Conservation (phyloP, 148 eudicot genomes). For the Camellia lanceoleosa region DNA sequence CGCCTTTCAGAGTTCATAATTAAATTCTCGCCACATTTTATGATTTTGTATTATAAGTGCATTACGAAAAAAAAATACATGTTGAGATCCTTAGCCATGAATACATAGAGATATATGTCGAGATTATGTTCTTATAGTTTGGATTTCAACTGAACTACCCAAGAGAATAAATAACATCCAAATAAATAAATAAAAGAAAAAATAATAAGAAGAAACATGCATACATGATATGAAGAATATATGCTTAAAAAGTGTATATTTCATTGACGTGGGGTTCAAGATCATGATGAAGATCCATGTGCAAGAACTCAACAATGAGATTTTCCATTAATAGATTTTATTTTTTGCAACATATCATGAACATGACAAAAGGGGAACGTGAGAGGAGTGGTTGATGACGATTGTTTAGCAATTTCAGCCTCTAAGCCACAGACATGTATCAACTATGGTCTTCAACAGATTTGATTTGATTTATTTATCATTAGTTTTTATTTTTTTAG, state of each 20-base stretch:
- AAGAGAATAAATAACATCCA: conserved; percentile 13
- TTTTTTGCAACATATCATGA: background rate
- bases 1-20: too few species aligned
- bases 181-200: background rate
- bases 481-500: background rate
- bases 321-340: conserved; percentile 17
- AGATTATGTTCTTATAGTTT: conserved; percentile 12
- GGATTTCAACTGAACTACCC: conserved; percentile 17
- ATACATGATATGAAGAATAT: conserved; percentile 19
- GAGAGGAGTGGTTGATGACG: background rate
- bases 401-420: background rate
- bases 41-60: too few species aligned
- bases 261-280: conserved; percentile 21
- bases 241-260: conserved; percentile 20
- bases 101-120: background rate
- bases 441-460: background rate
- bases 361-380: background rate
- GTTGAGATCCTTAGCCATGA: background rate
- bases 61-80: too few species aligned
- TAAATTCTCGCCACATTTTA: too few species aligned
- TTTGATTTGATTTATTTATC: background rate
- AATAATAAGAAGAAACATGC: background rate
- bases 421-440: background rate
- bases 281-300: conserved; percentile 42
- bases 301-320: conserved; percentile 25